Conservation (phyloP, 495 filamentous ascomycete species). For the Pyronema domesticum region DNA sequence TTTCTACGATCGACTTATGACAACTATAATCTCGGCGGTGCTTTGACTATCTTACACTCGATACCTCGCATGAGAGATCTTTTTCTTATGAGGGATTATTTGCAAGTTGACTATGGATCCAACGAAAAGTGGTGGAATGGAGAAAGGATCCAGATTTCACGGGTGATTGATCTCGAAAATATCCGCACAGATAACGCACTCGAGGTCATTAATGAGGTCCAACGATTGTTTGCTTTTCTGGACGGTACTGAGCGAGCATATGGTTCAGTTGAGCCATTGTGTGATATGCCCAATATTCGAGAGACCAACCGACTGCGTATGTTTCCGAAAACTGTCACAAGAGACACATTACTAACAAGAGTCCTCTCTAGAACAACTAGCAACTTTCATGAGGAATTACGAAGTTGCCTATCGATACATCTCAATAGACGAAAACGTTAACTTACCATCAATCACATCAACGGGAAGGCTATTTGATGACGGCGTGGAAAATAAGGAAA, state of each 20-base stretch:
- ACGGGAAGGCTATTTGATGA: background rate
- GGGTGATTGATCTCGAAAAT: constrained; percentile 35
- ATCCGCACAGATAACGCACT: constrained; percentile 32
- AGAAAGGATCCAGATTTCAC: constrained; percentile 38
- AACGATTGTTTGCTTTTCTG: constrained; percentile 76
- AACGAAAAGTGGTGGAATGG: constrained; percentile 79
- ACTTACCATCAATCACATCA: constrained; percentile 9
- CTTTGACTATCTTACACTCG: constrained; percentile 64
- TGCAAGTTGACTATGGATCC: constrained; percentile 41
- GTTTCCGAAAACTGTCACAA: background rate
- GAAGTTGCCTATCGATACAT: no score
- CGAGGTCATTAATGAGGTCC: constrained; percentile 39
- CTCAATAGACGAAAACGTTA: constrained; percentile 5
- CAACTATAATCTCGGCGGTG: constrained; percentile 42
- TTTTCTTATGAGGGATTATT: constrained; percentile 37
- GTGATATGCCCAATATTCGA: constrained; percentile 29
- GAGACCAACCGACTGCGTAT: constrained; percentile 23
- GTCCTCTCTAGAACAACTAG: constrained; percentile 7
- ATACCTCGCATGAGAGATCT: constrained; percentile 68
- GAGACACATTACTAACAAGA: background rate
- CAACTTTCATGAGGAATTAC: constrained; percentile 17
- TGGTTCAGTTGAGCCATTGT: constrained; percentile 49
- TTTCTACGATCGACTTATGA: constrained; percentile 52
- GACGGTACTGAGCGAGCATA: constrained; percentile 65
- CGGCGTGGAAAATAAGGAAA: constrained; percentile 2